These are phyloP conservation scores for Pythium sp. DNA, from an alignment of 352 stramenopile genomes.

Conservation along the genomic window DNA sequence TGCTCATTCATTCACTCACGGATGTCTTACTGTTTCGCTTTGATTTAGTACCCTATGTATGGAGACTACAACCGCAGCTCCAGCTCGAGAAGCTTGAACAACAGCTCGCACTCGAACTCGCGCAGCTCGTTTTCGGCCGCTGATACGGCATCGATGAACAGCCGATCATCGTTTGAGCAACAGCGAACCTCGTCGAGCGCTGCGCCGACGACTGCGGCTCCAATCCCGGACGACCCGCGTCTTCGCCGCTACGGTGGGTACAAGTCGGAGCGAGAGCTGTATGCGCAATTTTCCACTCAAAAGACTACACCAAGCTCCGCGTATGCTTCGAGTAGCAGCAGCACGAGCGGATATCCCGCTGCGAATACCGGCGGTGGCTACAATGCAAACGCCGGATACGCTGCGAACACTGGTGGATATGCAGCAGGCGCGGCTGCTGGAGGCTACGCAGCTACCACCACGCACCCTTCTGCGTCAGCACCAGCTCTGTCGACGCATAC, in stretches of 20 bases:
- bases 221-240: constrained; percentile 61
- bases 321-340: constrained; percentile 8
- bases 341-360: not conserved
- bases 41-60: constrained; percentile 18
- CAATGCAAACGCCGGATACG: constrained; percentile 1
- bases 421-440: constrained; percentile 14
- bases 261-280: constrained; percentile 80
- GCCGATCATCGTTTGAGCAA: constrained; percentile 24
- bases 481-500: constrained; percentile 36
- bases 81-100: constrained; percentile 8
- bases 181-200: constrained; percentile 17
- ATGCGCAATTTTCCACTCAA: constrained; percentile 68
- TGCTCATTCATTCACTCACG: not conserved
- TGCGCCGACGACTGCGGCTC: constrained; percentile 24
- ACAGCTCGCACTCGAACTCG: constrained; percentile 11
- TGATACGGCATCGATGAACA: constrained; percentile 8
- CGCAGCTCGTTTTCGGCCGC: constrained; percentile 18
- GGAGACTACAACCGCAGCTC: constrained; percentile 15
- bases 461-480: constrained; percentile 16
- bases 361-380: constrained; percentile 8
- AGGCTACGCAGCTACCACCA: constrained; percentile 12
- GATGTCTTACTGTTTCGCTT: not conserved
- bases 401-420: constrained; percentile 14
- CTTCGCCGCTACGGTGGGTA: constrained; percentile 69
- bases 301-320: constrained; percentile 23